These are phyloP conservation scores for Fraxinus quadrangulata DNA, from an alignment of 257 asterid species.

Conservation along the genomic window DNA sequence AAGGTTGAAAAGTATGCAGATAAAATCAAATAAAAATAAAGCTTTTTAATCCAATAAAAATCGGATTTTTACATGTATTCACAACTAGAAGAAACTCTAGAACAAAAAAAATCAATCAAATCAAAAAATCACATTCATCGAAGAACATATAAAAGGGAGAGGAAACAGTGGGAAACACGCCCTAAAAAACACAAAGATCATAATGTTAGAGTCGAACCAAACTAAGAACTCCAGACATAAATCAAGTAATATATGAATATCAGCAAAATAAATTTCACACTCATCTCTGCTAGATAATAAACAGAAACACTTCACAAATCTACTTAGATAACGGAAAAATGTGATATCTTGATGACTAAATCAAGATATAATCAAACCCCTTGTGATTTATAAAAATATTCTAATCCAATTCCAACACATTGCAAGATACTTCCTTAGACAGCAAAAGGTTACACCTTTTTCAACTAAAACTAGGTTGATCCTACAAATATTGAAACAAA, in stretches of 20 bases:
- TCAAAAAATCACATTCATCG: neutral
- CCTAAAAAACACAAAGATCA: conserved; percentile 6
- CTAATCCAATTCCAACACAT: conserved; percentile 6
- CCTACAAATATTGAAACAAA: conserved; percentile 10
- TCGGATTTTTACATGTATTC: conserved; percentile 5
- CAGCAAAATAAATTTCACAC: neutral
- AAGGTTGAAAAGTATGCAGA: neutral
- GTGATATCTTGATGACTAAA: conserved; percentile 12
- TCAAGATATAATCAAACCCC: conserved; percentile 8
- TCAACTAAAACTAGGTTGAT: conserved; percentile 20
- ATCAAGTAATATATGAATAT: conserved; percentile 10
- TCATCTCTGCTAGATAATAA: conserved; percentile 5
- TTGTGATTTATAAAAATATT: neutral
- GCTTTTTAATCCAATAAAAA: conserved; percentile 10
- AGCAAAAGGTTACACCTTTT: neutral
- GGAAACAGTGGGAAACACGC: neutral
- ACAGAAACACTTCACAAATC: conserved; percentile 22
- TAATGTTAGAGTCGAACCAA: neutral
- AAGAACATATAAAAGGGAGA: neutral
- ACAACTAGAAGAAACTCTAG: neutral
- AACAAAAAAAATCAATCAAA: conserved; percentile 9
- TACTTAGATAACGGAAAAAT: conserved; percentile 26
- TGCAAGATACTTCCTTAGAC: conserved; percentile 10
- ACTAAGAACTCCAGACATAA: conserved; percentile 11
- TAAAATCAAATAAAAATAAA: neutral